phyloP scores from a whole-genome alignment of 2,329 filamentous ascomycete genomes.

The Talaromyces piceae region DNA sequence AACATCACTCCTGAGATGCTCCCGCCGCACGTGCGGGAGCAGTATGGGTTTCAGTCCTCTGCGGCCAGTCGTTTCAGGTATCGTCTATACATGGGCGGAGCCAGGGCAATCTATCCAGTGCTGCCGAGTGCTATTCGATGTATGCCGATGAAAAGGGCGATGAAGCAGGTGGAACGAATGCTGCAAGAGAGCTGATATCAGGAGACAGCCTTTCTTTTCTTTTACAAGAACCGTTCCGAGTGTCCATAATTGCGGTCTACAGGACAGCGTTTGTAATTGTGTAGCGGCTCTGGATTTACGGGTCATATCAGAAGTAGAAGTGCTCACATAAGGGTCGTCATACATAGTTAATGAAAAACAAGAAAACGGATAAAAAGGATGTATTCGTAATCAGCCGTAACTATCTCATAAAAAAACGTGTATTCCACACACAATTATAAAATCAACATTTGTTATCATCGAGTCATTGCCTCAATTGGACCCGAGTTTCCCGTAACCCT shows the following conservation, averaged over 20 bases:
- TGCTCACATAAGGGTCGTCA: too few relatives aligned
- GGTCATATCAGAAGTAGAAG: too few relatives aligned
- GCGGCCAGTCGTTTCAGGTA: constrained; percentile 21
- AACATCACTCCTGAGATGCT: constrained; percentile 28
- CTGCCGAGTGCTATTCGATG: constrained; percentile 23
- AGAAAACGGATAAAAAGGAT: background rate
- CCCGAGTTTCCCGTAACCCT: background rate
- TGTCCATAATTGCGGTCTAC: background rate
- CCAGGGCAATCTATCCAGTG: constrained; percentile 26
- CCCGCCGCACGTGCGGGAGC: constrained; percentile 25
- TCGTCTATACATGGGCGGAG: constrained; percentile 24
- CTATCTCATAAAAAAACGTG: background rate
- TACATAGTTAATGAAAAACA: too few relatives aligned
- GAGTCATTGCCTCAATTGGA: background rate
- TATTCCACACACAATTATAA: background rate
- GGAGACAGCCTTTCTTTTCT: background rate
- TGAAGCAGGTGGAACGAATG: constrained; percentile 19
- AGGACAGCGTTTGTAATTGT: background rate
- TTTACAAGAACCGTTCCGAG: background rate
- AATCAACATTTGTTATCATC: background rate
- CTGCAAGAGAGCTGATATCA: constrained; percentile 1
- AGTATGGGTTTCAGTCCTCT: constrained; percentile 26
- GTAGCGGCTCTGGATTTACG: background rate
- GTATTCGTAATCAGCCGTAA: background rate
- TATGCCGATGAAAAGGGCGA: constrained; percentile 25